Conservation (phyloP, 1,139 yeast species). For the Wickerhamomyces sp. region DNA sequence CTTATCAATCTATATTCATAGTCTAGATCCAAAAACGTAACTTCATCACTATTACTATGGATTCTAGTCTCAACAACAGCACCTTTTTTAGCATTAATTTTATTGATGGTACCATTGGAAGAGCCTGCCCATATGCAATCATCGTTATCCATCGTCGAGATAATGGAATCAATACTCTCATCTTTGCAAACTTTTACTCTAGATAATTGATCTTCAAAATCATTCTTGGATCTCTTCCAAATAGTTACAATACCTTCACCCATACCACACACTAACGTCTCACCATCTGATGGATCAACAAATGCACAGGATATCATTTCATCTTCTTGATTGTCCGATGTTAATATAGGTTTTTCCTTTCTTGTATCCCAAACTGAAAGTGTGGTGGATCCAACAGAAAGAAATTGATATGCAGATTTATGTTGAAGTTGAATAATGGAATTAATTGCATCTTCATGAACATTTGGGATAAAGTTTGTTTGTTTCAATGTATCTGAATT, state of each 20-base stretch:
- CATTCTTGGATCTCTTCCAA: slow-evolving; percentile 75
- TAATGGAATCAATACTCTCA: slow-evolving; percentile 74
- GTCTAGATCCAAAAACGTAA: slow-evolving; percentile 72
- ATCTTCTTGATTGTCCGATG: slow-evolving; percentile 88
- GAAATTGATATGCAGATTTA: slow-evolving; percentile 73
- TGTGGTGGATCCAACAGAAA: slow-evolving; percentile 81
- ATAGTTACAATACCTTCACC: slow-evolving; percentile 89
- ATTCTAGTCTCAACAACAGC: slow-evolving; percentile 60
- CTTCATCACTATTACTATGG: slow-evolving; percentile 63
- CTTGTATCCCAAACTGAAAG: slow-evolving; percentile 76
- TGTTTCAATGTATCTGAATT: slow-evolving; percentile 48
- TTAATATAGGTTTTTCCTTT: slow-evolving; percentile 49
- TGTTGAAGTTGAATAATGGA: slow-evolving; percentile 65
- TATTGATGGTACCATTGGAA: slow-evolving; percentile 72
- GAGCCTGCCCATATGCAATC: slow-evolving; percentile 79
- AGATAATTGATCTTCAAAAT: slow-evolving; percentile 73
- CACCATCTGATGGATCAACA: slow-evolving; percentile 60
- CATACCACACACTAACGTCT: slow-evolving; percentile 73
- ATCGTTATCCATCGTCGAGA: slow-evolving; percentile 73
- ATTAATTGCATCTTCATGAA: slow-evolving; percentile 76
- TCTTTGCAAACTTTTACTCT: slow-evolving; percentile 66
- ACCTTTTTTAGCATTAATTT: slow-evolving; percentile 63
- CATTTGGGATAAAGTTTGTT: slow-evolving; percentile 40
- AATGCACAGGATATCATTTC: slow-evolving; percentile 75
- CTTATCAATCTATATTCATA: slow-evolving; percentile 71